phyloP scores from a whole-genome alignment of 345 rosid genomes.

The Angophora floribunda region DNA sequence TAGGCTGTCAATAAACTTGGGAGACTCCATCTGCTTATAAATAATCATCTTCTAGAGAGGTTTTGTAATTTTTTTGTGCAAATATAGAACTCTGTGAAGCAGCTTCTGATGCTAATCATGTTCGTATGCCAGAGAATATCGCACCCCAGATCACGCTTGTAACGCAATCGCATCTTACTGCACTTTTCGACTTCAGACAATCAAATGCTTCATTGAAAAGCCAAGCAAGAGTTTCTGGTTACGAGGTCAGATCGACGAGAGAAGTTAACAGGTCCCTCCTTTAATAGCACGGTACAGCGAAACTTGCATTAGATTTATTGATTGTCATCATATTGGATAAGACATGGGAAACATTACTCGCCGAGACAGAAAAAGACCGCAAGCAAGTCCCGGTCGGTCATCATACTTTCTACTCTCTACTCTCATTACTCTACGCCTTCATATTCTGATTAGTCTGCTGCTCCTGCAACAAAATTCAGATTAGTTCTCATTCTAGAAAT shows the following conservation, averaged over 20 bases:
- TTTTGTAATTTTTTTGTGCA: background rate
- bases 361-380: background rate
- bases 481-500: background rate
- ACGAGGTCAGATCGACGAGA: background rate
- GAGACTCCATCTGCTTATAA: background rate
- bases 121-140: background rate
- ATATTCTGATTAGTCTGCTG: background rate
- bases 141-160: background rate
- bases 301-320: background rate
- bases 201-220: background rate
- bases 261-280: background rate
- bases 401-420: background rate
- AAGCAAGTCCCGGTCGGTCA: background rate
- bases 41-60: background rate
- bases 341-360: background rate
- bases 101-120: background rate
- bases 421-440: background rate
- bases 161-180: background rate
- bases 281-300: background rate
- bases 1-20: background rate
- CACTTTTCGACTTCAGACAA: background rate
- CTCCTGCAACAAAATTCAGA: background rate
- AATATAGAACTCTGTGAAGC: background rate
- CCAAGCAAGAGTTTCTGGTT: background rate
- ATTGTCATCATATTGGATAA: background rate